Evolutionary conservation across 78 protist species (phyloP), one percentile per base, ranked within the genome.

Genomic region (Cavenderia fasciculata): DNA sequence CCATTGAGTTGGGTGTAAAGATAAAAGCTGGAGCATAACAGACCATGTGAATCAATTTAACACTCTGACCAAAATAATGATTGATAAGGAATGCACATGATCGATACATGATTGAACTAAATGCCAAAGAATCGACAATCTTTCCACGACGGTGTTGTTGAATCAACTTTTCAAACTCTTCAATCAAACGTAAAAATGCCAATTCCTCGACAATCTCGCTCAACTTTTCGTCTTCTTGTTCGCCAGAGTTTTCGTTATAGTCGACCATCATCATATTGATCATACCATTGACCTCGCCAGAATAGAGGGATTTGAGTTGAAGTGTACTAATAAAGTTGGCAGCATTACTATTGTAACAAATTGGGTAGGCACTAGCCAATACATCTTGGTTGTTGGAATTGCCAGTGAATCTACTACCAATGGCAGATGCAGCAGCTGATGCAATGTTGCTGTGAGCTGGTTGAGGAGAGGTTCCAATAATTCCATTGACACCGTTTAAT

Each of bases 211-310:
- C 61, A 8, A 34, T 51, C 21, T 66, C 76, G 0, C 61, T 31
- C 1, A 47, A 16, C 38, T 44, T 72, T 33, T 68, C 73, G 6
- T 56, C 76, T 19, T 75, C 86, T 0, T 31, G 49, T 25, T 75
- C 71, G n/a, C 33, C 86, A 61, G 52, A 14, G 10, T 59, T 59
- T 23, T 49, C 71, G 18, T 41, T 65, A n/a, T 3, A 38, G 38
- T 23, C 59, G 23, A 38, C 36, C 43, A 43, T 65, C 74, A 77
- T 57, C 85, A 66, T 71, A 40, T 59, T 47, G 47, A 62, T 59
- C 94, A 87, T 76, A 41, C 94, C 94, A 29, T 47, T 47, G 56
- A 87, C 62, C 68, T 87, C 94, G n/a, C 94, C 94, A 0, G 68
- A 12, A 63, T 87, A 63, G n/a, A 69, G n/a, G 46, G 85, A 61